Conservation (phyloP, 495 filamentous ascomycete genomes). For the Trichoderma virens region DNA sequence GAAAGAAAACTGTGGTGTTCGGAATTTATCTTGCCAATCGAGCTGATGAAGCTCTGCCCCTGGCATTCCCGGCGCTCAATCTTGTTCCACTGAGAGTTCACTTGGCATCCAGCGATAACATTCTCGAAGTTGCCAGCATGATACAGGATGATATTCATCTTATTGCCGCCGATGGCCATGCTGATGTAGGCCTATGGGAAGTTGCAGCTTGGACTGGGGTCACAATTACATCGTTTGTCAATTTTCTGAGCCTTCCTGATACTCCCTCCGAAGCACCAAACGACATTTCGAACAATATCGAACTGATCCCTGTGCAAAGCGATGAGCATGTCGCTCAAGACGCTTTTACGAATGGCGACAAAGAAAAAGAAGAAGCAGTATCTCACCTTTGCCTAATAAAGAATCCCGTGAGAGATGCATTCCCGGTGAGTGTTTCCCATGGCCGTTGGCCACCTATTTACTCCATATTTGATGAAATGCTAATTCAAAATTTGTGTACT, state of each 20-base stretch:
- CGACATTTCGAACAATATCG: not conserved
- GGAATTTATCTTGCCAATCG: constrained; percentile 42
- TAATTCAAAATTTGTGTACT: constrained; percentile 14
- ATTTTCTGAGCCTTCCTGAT: constrained; percentile 40
- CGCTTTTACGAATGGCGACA: not conserved
- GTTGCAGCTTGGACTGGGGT: constrained; percentile 41
- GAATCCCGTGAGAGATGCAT: constrained; percentile 24
- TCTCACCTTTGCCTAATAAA: constrained; percentile 10
- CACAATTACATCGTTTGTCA: constrained; percentile 44
- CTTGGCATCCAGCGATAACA: not conserved
- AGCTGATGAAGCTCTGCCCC: constrained; percentile 13
- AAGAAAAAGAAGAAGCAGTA: not conserved
- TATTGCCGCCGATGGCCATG: constrained; percentile 27
- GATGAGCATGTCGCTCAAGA: not conserved
- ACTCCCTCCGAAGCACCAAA: not conserved
- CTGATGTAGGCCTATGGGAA: constrained; percentile 40
- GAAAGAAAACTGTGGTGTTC: constrained; percentile 24
- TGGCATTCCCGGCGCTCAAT: constrained; percentile 30
- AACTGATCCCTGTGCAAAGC: not conserved
- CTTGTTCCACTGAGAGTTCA: constrained; percentile 34
- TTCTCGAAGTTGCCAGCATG: constrained; percentile 20
- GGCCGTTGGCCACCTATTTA: not conserved
- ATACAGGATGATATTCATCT: constrained; percentile 35
- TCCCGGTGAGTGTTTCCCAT: constrained; percentile 24
- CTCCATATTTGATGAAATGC: not conserved